Conservation (phyloP, 345 rosid genomes). For the Arabis alpina region DNA sequence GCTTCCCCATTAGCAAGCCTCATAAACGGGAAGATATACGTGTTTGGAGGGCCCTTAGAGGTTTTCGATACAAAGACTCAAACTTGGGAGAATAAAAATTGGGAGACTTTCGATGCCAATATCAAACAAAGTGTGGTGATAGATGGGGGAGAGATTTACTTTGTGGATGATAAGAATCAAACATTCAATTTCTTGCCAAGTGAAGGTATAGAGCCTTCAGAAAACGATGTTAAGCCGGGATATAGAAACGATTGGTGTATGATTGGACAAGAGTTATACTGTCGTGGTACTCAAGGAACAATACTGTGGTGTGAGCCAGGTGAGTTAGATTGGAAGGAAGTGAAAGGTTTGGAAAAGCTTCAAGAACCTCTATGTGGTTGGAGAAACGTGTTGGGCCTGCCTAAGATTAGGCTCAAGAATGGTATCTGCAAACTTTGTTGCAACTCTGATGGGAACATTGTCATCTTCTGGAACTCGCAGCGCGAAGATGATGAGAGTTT, state of each 20-base stretch:
- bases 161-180: too few species aligned
- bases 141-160: too few species aligned
- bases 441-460: not conserved
- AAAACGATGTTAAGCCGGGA: not conserved
- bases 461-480: not conserved
- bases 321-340: slow-evolving; percentile 13
- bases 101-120: too few species aligned
- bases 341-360: slow-evolving; percentile 11
- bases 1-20: not conserved
- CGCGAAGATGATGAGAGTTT: not conserved
- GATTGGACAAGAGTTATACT: not conserved
- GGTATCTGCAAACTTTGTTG: not conserved
- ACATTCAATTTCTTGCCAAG: too few species aligned
- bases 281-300: not conserved
- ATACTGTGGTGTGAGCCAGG: not conserved
- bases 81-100: too few species aligned
- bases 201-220: too few species aligned
- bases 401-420: not conserved
- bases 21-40: not conserved
- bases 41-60: too few species aligned
- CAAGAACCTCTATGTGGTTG: too few species aligned
- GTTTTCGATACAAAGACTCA: too few species aligned
- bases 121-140: too few species aligned
- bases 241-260: not conserved
- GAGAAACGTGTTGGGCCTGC: not conserved